Conservation (phyloP, 1,139 yeast species). For the Taphrina pruni region DNA sequence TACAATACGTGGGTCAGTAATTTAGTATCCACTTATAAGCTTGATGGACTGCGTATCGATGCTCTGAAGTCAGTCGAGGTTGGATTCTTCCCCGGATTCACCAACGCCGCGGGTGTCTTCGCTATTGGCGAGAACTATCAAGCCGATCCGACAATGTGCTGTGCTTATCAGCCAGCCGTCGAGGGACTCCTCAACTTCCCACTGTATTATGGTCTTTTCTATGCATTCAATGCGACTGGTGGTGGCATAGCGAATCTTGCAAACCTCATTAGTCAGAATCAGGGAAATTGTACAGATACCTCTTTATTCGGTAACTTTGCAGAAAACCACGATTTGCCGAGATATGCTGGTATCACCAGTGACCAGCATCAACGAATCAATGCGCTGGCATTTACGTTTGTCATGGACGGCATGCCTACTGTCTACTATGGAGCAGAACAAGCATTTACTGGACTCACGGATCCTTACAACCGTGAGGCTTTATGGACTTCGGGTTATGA, state of each 20-base stretch:
- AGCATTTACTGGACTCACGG: conserved; percentile 42
- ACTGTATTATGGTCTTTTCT: conserved; percentile 38
- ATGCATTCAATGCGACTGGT: conserved; percentile 42
- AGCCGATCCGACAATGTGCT: conserved; percentile 38
- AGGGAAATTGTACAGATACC: conserved; percentile 39
- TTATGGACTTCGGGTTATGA: conserved; percentile 43
- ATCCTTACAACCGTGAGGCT: conserved; percentile 44
- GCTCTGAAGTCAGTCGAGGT: conserved; percentile 42
- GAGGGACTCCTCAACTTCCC: conserved; percentile 44
- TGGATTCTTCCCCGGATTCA: conserved; percentile 40
- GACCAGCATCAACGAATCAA: conserved; percentile 40
- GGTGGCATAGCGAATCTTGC: conserved; percentile 41
- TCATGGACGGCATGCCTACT: conserved; percentile 44
- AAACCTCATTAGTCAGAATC: conserved; percentile 30
- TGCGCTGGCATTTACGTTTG: conserved; percentile 39
- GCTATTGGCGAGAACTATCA: conserved; percentile 44
- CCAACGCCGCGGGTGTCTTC: conserved; percentile 41
- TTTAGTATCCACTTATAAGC: conserved; percentile 31
- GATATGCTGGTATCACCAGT: conserved; percentile 42
- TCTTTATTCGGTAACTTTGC: conserved; percentile 39
- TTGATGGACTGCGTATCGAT: conserved; percentile 45
- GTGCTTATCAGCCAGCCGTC: conserved; percentile 41
- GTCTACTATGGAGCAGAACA: conserved; percentile 45
- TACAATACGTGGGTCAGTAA: conserved; percentile 31
- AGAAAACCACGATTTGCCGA: conserved; percentile 45